A percentile compares a stretch with the other conserved stretches of the same genome.
Conservation (phyloP, 139 green algal genomes). For the Coccomyxa sp. region DNA sequence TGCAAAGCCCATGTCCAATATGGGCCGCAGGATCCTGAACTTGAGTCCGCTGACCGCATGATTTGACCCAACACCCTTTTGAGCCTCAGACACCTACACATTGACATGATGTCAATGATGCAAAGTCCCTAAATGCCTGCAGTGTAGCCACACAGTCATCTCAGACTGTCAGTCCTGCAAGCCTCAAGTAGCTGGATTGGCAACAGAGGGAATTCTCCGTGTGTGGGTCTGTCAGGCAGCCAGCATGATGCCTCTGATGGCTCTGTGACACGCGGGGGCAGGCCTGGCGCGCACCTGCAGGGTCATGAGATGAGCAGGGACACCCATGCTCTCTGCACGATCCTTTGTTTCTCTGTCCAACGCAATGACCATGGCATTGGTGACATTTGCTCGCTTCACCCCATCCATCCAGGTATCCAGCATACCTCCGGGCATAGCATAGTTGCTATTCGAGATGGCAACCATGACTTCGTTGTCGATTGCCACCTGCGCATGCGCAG, state of each 20-base stretch:
- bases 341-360: conserved; percentile 61
- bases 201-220: neutral
- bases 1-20: conserved; percentile 61
- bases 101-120: neutral
- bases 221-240: neutral
- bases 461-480: conserved; percentile 54
- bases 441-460: conserved; percentile 45
- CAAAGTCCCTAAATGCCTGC: neutral
- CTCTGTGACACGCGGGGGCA: neutral
- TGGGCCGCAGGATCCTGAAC: conserved; percentile 65
- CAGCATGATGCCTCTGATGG: neutral
- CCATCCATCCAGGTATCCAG: conserved; percentile 61
- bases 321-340: conserved; percentile 28
- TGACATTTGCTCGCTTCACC: conserved; percentile 45
- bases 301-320: conserved; percentile 33
- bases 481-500: conserved; percentile 27
- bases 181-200: neutral
- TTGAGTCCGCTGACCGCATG: conserved; percentile 75
- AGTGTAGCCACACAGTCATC: neutral
- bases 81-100: conserved; percentile 32
- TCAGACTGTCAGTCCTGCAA: neutral
- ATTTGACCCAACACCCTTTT: conserved; percentile 50
- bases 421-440: conserved; percentile 49
- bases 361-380: conserved; percentile 70
- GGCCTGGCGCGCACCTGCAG: conserved; percentile 6